Base-by-base conservation (phyloP, 1,284 basidiomycete species). In the Mixia osmundae region DNA sequence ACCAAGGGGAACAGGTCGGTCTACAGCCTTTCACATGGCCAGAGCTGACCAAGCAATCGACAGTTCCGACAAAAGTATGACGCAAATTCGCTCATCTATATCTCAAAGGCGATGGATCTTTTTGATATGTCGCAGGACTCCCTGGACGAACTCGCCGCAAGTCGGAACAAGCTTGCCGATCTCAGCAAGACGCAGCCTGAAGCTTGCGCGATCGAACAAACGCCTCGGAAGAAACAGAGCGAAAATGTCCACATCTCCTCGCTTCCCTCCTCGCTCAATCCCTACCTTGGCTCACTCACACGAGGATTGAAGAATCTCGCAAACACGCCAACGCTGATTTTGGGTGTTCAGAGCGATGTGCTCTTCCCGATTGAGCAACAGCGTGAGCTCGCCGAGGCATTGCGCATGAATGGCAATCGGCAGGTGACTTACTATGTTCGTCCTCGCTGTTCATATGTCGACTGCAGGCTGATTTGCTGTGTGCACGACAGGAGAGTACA, bases 21-120 rank as follows among this genome's bases (percentile, higher is more conserved):
- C 6, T 11, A 8, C 5, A 10, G 9, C 24, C 22, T 9, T 12
- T 16, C 15, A 8, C 5, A 10, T 9, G 5, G 5, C 14, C 8
- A n/a, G 14, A 21, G 18, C 31, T 16, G 11, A 33, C 9, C 19
- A 14, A 15, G 54, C 53, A 23, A 53, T 53, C 7, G 15, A 59
- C 72, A 83, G 51, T 99, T 97, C 62, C 97, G 89, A 56, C 64
- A 95, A 40, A 97, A 94, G 55, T 97, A 97, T 58, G 89, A 99
- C 55, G 89, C 91, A 41, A 99, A 99, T 61, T 91, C 83, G 3
- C 72, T 97, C 56, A 85, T 99, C 50, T 99, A 97, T 62, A 71
- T 94, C 44, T 83, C 77, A 15, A 99, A 97, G 61, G 89, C 91
- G 14, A 99, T 99, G 89, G 89, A 97, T 57, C 65, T 97, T 2